Evolutionary conservation across 768 basidiomycete genomes (phyloP), one percentile per base, ranked within the genome.

Genomic region (Filobasidium floriforme): DNA sequence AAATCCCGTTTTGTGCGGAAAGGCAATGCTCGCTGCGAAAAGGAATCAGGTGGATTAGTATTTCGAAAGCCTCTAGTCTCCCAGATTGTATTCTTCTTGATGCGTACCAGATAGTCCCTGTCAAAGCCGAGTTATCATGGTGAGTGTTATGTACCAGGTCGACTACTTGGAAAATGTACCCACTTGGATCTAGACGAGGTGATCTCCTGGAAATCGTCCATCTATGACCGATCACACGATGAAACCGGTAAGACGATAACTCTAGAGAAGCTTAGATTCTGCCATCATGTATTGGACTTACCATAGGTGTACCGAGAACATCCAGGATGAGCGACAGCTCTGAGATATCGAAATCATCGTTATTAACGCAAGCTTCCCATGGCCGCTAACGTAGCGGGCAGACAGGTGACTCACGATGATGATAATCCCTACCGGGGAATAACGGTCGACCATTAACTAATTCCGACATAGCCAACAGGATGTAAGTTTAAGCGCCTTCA

Each of bases 121-220:
- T 24, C 46, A 22, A 37, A 68, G 44, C 26, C 26, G 60, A 7
- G 18, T 24, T n/a, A 5, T 10, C 26, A 19, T 37, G 41, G 29
- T 59, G 7, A 15, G 19, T 52, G 32, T 28, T 11, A 59, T 19
- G 12, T 18, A 37, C 46, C 10, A 12, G 29, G 2, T 15, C 7
- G 54, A 49, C 14, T 22, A 2, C 9, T 37, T 9, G 32, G 32
- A 3, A 49, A 18, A 49, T 2, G 6, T 29, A 72, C 75, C 69
- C 59, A 79, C 76, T 76, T 77, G 19, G 89, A 86, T 54, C 88
- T 78, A 9, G 84, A 81, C 3, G 89, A 88, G 22, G 87, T 89
- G 74, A 94, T 94, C 7, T 90, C 90, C 70, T 94, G 90, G 77
- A 96, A 94, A 74, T 96, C 92, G 72, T 96, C 93, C 74, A 96